Evolutionary conservation across 208 protist species (phyloP), one percentile per base, ranked within the genome.

Genomic region (Tetramitus jugosus): DNA sequence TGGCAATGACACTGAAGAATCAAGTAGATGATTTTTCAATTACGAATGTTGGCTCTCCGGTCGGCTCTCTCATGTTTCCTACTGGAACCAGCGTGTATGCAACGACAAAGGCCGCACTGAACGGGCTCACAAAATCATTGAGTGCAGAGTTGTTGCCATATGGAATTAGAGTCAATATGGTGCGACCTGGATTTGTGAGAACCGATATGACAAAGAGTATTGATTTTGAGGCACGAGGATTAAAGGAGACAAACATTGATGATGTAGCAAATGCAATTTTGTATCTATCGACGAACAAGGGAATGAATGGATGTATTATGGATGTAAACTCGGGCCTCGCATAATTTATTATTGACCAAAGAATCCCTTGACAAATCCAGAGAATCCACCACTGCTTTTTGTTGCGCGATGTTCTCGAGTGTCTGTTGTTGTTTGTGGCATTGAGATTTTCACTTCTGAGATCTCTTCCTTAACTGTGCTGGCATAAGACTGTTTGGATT

Each of bases 81-180:
- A 82, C 85, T 53, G 93, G 93, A 23, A 92, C 95, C 83, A 87
- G 91, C 45, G 75, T 93, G 35, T 96, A 96, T 84, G 76, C 85
- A 26, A 90, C 93, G 42, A 89, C 92, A 17, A 96, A 96, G 78
- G 90, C 92, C 0, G 93, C 90, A 33, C 83, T 96, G 29, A 80
- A 82, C 10, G 91, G 90, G 3, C 89, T 91, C 10, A 85, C 84
- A 43, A 90, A 93, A 78, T 91, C 90, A 26, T 88, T 87, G 80
- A 86, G 87, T 17, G 83, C 82, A 49, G 92, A 96, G 83, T 93
- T 94, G 77, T 86, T 89, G 56, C 31, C 64, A 6, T 88, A 90
- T 67, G 87, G 89, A 40, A 76, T 96, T 6, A 90, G 91, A 76
- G 93, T 94, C 74, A 96, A 96, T 81, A 89, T 93, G 0, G 87